These are phyloP conservation scores for Beauveria sp. DNA, from an alignment of 2,329 filamentous ascomycete species.

Conservation along the genomic window DNA sequence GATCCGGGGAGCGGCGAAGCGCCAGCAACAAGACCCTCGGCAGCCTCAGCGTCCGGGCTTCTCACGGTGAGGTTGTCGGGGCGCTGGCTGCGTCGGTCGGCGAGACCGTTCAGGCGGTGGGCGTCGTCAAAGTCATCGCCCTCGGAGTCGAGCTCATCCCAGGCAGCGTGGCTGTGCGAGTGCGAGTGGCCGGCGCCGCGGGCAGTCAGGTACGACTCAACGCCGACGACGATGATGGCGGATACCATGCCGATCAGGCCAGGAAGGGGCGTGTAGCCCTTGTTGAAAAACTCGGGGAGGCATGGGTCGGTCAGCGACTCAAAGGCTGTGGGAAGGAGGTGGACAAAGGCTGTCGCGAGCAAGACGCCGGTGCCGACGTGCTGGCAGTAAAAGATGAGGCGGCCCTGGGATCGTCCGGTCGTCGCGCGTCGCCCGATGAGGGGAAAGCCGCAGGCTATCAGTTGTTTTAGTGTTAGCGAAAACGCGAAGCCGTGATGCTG, in stretches of 20 bases:
- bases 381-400: conserved; percentile 58
- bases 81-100: conserved; percentile 33
- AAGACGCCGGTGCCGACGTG: conserved; percentile 78
- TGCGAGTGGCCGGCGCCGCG: conserved; percentile 55
- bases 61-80: conserved; percentile 43
- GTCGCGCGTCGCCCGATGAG: conserved; percentile 54
- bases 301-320: conserved; percentile 60
- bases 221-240: conserved; percentile 71
- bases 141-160: conserved; percentile 39
- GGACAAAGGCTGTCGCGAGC: conserved; percentile 81
- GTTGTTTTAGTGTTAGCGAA: conserved; percentile 5
- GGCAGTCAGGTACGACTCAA: conserved; percentile 85
- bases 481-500: not conserved
- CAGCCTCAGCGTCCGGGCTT: conserved; percentile 44
- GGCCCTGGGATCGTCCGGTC: conserved; percentile 49
- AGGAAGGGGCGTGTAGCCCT: conserved; percentile 71
- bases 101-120: conserved; percentile 25
- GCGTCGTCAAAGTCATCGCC: conserved; percentile 25
- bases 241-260: conserved; percentile 77
- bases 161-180: conserved; percentile 41
- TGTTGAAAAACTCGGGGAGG: conserved; percentile 70
- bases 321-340: conserved; percentile 64
- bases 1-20: conserved; percentile 51
- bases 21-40: conserved; percentile 49
- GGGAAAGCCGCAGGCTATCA: conserved; percentile 56